Percentiles rank a stretch among this genome's conserved stretches.
Evolutionary conservation across 108 stramenopile genomes (phyloP).

Genomic region (Cylindrotheca closterium): DNA sequence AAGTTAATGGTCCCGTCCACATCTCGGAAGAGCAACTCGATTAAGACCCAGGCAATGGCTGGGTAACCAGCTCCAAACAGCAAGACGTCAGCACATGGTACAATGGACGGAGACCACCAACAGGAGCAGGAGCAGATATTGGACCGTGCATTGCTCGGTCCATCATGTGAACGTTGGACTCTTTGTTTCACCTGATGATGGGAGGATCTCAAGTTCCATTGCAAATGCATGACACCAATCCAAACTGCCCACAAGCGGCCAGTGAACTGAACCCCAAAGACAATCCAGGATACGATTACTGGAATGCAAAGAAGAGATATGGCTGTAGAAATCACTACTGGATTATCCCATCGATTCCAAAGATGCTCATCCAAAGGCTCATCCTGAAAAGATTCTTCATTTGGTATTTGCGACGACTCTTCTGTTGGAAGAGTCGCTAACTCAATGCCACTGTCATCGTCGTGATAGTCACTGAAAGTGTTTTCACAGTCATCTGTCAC

Average conservation of each 20-base stretch:
- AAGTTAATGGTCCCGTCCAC: conserved; percentile 21
- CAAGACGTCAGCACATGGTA: conserved; percentile 7
- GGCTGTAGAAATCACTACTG: neutral
- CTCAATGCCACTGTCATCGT: neutral
- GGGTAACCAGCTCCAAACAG: conserved; percentile 21
- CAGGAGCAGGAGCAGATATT: no score
- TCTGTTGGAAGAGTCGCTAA: neutral
- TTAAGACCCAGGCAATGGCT: neutral
- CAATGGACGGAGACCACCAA: neutral
- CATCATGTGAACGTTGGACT: no score
- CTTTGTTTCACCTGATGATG: no score
- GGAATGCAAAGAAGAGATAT: conserved; percentile 1
- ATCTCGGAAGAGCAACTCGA: conserved; percentile 12
- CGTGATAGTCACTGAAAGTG: neutral
- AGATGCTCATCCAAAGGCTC: neutral
- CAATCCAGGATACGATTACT: conserved; percentile 13
- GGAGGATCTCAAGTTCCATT: conserved; percentile 7
- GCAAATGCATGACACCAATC: conserved; percentile 24
- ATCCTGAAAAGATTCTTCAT: neutral
- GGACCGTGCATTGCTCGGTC: no score
- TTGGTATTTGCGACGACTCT: no score
- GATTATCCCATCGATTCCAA: no score
- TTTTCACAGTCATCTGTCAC: no score
- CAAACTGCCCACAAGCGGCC: conserved; percentile 32
- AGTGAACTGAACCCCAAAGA: conserved; percentile 16